These are phyloP conservation scores for Radiomyces spectabilis DNA, from an alignment of 192 early-diverging fungal species.

Conservation along the genomic window DNA sequence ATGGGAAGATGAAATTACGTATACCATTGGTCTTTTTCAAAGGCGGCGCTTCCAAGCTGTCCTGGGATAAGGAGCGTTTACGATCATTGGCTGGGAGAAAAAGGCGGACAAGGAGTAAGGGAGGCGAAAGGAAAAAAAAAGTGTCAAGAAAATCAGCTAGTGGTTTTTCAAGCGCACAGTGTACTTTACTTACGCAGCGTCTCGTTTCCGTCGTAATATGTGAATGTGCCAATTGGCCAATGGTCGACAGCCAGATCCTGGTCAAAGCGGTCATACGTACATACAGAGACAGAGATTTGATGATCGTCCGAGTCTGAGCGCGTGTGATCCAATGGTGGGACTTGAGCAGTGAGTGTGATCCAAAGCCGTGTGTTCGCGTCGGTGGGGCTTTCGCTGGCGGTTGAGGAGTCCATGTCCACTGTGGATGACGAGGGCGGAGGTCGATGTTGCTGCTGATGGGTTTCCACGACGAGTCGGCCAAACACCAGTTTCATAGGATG, in stretches of 20 bases:
- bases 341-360: neutral
- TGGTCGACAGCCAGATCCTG: constrained; percentile 31
- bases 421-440: neutral
- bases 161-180: no score
- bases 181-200: no score
- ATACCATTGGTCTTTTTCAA: no score
- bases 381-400: constrained; percentile 22
- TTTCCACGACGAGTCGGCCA: constrained; percentile 41
- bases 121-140: no score
- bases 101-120: no score
- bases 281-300: constrained; percentile 36
- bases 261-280: constrained; percentile 18
- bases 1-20: no score
- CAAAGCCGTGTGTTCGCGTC: constrained; percentile 25
- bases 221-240: constrained; percentile 39
- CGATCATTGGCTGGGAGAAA: no score
- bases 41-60: no score
- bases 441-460: constrained; percentile 26
- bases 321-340: constrained; percentile 10
- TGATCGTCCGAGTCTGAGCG: constrained; percentile 24
- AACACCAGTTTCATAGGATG: constrained; percentile 37
- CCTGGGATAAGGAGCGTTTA: no score
- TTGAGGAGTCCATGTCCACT: neutral
- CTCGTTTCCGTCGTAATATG: constrained; percentile 31
- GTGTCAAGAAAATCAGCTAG: no score